phyloP scores from a whole-genome alignment of 2,329 filamentous ascomycete species.

The Cordyceps javanica region DNA sequence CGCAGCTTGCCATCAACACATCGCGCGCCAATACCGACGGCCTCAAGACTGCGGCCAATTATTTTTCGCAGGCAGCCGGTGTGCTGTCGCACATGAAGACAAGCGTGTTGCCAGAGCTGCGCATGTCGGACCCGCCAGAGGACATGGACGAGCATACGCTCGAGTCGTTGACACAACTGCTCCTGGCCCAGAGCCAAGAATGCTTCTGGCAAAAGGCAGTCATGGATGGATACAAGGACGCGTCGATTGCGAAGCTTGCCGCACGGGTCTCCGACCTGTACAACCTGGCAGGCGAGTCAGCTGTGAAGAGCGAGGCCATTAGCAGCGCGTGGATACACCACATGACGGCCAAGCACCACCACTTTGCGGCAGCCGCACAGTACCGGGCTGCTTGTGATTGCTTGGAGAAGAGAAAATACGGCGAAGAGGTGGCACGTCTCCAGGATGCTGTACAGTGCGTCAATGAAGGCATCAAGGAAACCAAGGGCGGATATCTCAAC shows the following conservation, averaged over 20 bases:
- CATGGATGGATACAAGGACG: constrained; percentile 88
- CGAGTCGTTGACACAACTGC: constrained; percentile 73
- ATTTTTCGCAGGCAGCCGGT: constrained; percentile 83
- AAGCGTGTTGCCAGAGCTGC: constrained; percentile 73
- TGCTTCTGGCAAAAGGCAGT: constrained; percentile 98
- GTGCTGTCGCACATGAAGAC: constrained; percentile 73
- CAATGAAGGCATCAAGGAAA: constrained; percentile 80
- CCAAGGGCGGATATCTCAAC: constrained; percentile 65
- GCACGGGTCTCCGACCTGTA: constrained; percentile 89
- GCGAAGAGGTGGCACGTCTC: constrained; percentile 86
- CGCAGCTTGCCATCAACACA: constrained; percentile 77
- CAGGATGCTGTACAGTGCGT: constrained; percentile 77
- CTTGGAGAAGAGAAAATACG: constrained; percentile 88
- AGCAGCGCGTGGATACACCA: constrained; percentile 97
- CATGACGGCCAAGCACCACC: constrained; percentile 93
- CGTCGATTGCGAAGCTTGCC: constrained; percentile 83
- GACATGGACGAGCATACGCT: constrained; percentile 92
- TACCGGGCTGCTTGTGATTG: constrained; percentile 87
- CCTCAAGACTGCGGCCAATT: constrained; percentile 80
- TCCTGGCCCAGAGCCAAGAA: constrained; percentile 90
- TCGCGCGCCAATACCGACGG: constrained; percentile 75
- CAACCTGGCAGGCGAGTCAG: constrained; percentile 73
- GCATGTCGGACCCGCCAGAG: constrained; percentile 75
- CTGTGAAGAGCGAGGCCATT: constrained; percentile 81
- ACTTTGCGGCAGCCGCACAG: constrained; percentile 93